Evolutionary conservation across 1,284 basidiomycete species (phyloP), one percentile per base, ranked within the genome.

Genomic region (Austroboletus niveus): DNA sequence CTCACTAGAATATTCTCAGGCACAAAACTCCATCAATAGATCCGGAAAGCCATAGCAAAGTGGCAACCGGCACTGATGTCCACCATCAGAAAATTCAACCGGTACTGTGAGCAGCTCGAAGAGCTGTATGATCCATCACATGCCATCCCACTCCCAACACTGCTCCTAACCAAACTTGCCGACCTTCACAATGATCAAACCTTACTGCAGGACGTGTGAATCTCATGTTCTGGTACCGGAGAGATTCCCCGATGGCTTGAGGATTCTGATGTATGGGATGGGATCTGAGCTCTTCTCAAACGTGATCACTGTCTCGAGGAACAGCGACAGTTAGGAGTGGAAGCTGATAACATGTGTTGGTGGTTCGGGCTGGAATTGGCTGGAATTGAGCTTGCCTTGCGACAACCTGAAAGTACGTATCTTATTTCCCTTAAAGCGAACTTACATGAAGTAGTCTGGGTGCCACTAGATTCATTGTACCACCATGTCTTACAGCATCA

Each of bases 181-280:
- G 57, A 56, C 1, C 58, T 75, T 5, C 60, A 63, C 2, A 61
- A 68, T 8, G 52, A 64, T 44, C 51, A 65, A 0, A 51, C 38
- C 38, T 59, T 76, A 0, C 63, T 73, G 56, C 60, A 73, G 43
- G 74, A 75, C 51, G 62, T 76, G 0, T 76, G 75, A 73, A 67
- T 73, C 15, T 57, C 61, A 0, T 17, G 17, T 58, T 10, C 54
- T 1, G 41, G 57, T 1, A 10, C 48, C 3, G 56, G 44, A 2
- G 38, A 45, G 6, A 52, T 24, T 72, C 70, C 1, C 7, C 47
- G 45, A 9, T 76, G 75, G 75, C 58, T 75, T 0, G 56, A 68
- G 24, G 69, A 75, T 47, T 14, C 38, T 0, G 48, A 64, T 9
- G 58, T 73, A 3, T 59, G 62, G 0, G 42, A 66, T 7, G 70